Evolutionary conservation across 768 basidiomycete genomes (phyloP).

Genomic region (Kwoniella dendrophila): DNA sequence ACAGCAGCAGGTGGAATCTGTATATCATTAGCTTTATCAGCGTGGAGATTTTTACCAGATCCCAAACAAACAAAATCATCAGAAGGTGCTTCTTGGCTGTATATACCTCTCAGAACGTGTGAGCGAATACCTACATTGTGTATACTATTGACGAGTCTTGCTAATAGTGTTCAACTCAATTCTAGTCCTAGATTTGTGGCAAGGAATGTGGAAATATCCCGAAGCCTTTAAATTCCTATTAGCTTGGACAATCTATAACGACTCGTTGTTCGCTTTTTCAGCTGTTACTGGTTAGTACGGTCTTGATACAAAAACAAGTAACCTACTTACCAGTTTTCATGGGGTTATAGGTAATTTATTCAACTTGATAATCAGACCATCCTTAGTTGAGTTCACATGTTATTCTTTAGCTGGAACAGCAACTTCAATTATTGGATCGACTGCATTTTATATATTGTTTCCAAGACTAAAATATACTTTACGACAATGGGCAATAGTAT

Average conservation of each 20-base stretch:
- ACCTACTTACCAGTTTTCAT: neutral
- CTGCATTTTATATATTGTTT: neutral
- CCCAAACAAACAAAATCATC: neutral
- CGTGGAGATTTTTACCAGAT: constrained; percentile 11
- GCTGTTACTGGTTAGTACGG: constrained; percentile 9
- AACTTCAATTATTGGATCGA: neutral
- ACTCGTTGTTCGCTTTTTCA: constrained; percentile 13
- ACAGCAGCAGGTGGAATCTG: constrained; percentile 16
- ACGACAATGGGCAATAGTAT: constrained; percentile 10
- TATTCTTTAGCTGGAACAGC: constrained; percentile 6
- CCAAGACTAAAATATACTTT: neutral
- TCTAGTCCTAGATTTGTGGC: constrained; percentile 10
- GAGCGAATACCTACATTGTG: neutral
- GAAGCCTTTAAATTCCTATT: constrained; percentile 21
- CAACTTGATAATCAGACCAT: constrained; percentile 12
- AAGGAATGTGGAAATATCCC: constrained; percentile 14
- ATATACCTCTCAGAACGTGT: neutral
- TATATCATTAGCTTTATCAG: constrained; percentile 3
- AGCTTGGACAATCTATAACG: constrained; percentile 18
- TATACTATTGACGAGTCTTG: neutral
- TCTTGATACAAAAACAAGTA: neutral
- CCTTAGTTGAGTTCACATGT: constrained; percentile 5
- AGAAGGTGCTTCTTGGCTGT: neutral
- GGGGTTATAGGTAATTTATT: constrained; percentile 6
- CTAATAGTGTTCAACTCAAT: neutral